These are phyloP conservation scores for Coniochaeta sp. DNA, from an alignment of 2,329 filamentous ascomycete genomes.

Conservation along the genomic window DNA sequence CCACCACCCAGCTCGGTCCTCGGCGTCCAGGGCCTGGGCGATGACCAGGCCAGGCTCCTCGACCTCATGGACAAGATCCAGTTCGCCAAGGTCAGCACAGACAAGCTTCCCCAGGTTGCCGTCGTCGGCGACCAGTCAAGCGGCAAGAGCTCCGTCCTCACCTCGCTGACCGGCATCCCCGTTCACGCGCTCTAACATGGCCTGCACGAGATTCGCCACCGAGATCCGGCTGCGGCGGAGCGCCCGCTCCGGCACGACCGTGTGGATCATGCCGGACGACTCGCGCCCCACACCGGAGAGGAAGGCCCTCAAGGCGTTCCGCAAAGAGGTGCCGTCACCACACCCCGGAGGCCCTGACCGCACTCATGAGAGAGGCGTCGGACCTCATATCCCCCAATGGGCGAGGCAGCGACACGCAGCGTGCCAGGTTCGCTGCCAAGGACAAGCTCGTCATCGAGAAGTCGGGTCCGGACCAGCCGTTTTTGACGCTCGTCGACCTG, in stretches of 20 bases:
- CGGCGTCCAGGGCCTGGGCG: conserved; percentile 39
- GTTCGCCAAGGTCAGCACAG: conserved; percentile 24
- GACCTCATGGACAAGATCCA: conserved; percentile 41
- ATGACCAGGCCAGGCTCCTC: conserved; percentile 48
- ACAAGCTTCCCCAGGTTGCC: conserved; percentile 42
- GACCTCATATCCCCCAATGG: conserved; percentile 36
- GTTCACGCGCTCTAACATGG: conserved; percentile 50
- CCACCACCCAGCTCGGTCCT: conserved; percentile 30
- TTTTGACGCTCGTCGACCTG: conserved; percentile 55
- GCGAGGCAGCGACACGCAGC: conserved; percentile 7
- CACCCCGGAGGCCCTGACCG: conserved; percentile 32
- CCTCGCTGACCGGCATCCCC: conserved; percentile 55
- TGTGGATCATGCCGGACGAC: conserved; percentile 51
- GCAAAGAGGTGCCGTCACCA: conserved; percentile 35
- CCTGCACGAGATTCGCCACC: conserved; percentile 56
- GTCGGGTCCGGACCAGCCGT: conserved; percentile 48
- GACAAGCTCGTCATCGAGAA: conserved; percentile 53
- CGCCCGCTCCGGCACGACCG: conserved; percentile 33
- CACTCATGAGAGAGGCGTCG: conserved; percentile 41
- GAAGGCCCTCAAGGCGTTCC: conserved; percentile 37
- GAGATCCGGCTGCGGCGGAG: conserved; percentile 48
- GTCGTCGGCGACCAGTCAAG: conserved; percentile 59
- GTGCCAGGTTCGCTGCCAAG: conserved; percentile 41
- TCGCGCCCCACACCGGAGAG: conserved; percentile 37
- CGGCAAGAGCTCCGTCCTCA: conserved; percentile 57